Percentiles rank a stretch among this genome's conserved stretches.
Conservation (phyloP, 2,329 filamentous ascomycete genomes). For the Aureobasidium lini region DNA sequence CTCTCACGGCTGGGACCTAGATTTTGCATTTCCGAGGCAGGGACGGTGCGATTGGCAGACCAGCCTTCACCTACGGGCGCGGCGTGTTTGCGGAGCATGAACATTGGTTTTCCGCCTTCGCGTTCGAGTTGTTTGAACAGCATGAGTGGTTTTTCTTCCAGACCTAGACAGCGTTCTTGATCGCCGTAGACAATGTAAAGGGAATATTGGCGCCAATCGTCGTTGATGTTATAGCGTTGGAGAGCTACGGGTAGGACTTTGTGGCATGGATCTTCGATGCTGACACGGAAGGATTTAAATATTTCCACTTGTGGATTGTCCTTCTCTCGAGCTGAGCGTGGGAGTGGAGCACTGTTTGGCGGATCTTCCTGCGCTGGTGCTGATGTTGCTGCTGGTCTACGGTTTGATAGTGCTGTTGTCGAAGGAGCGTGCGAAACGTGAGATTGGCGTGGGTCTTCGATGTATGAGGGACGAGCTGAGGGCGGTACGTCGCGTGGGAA, state of each 20-base stretch:
- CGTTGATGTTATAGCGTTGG: slow-evolving; percentile 97
- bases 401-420: slow-evolving; percentile 24
- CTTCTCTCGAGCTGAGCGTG: slow-evolving; percentile 12
- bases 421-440: slow-evolving; percentile 22
- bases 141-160: slow-evolving; percentile 90
- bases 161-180: slow-evolving; percentile 83
- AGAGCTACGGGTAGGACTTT: slow-evolving; percentile 93
- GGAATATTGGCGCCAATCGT: slow-evolving; percentile 94
- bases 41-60: not conserved
- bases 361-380: slow-evolving; percentile 15
- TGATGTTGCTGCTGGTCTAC: slow-evolving; percentile 4
- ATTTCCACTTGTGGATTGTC: slow-evolving; percentile 68
- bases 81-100: slow-evolving; percentile 75
- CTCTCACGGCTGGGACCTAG: not conserved
- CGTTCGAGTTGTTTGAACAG: slow-evolving; percentile 96
- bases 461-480: slow-evolving; percentile 17
- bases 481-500: slow-evolving; percentile 24
- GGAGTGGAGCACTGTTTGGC: slow-evolving; percentile 5
- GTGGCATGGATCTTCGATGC: slow-evolving; percentile 95
- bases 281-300: slow-evolving; percentile 97
- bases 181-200: slow-evolving; percentile 99
- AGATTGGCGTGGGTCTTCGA: slow-evolving; percentile 17
- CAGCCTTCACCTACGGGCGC: slow-evolving; percentile 26
- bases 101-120: slow-evolving; percentile 98
- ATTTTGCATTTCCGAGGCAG: not conserved